Evolutionary conservation across 352 stramenopile species (phyloP), one percentile per base, ranked within the genome.

Genomic region (Peronospora destructor): DNA sequence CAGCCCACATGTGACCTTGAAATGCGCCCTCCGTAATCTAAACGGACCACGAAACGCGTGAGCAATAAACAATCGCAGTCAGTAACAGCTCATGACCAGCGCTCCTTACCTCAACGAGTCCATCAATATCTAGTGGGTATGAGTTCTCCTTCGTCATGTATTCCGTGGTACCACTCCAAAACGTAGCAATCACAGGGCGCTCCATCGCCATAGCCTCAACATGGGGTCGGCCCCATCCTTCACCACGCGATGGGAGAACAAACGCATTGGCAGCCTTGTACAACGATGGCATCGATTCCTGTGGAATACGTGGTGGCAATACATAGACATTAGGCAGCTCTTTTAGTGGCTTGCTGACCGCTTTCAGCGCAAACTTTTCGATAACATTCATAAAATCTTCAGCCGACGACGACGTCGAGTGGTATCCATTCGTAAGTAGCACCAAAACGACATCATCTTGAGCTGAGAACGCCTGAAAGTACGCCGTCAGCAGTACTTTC

Each of bases 131-230:
- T 12, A 95, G 54, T 9, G 78, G 84, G 40, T 91, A 95, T 36
- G 82, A 91, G 56, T 95, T 95, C 12, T 78, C 64, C 14, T 87
- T 56, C 1, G 80, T 94, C 83, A 95, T 93, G 56, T 87, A 95
- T 45, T 94, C 84, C 4, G 83, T 92, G 1, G 81, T 84, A 9
- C 91, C 91, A 45, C 82, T 95, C 84, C 87, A 98, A 55, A 91
- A 95, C 7, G 88, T 97, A 12, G 88, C 85, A 28, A 97, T 91
- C 4, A 97, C 64, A 11, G 88, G 85, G 19, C 87, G 55, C 5
- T 70, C 88, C 82, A 95, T 97, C 3, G 85, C 71, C 92, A 98
- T 97, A 6, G 91, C 90, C 49, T 98, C 92, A 1, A 96, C 85
- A 49, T 97, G 87, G 11, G 90, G 89, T 12, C 92, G 76, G 3